These are phyloP conservation scores for Colletotrichum orchidophilum DNA, from an alignment of 2,329 filamentous ascomycete species.

Conservation along the genomic window DNA sequence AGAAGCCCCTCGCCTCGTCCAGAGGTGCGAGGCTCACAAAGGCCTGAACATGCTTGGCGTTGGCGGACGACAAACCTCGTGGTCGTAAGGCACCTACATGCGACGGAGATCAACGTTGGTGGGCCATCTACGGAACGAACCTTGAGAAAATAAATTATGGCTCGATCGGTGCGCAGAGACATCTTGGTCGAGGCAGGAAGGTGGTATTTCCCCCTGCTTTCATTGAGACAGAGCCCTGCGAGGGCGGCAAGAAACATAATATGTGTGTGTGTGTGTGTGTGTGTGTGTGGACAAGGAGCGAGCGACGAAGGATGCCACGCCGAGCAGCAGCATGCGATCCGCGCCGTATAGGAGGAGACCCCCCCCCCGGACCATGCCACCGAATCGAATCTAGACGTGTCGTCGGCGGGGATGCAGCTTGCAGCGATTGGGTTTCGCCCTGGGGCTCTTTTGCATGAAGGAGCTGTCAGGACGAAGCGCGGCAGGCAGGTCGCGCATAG, in stretches of 20 bases:
- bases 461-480: slow-evolving; percentile 7
- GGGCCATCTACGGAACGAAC: slow-evolving; percentile 23
- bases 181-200: background rate
- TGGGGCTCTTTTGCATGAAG: slow-evolving; percentile 26
- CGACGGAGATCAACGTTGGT: slow-evolving; percentile 12
- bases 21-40: background rate
- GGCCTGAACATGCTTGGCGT: slow-evolving; percentile 7
- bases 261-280: background rate
- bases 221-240: slow-evolving; percentile 1
- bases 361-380: slow-evolving; percentile 20
- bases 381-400: background rate
- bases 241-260: background rate
- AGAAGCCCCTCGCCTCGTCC: background rate
- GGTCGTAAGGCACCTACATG: slow-evolving; percentile 10
- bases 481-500: slow-evolving; percentile 1
- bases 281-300: slow-evolving; percentile 4
- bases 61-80: slow-evolving; percentile 3
- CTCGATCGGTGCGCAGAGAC: slow-evolving; percentile 9
- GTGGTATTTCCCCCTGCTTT: slow-evolving; percentile 15
- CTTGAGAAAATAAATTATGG: background rate
- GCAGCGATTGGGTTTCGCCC: background rate
- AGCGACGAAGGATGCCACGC: slow-evolving; percentile 5
- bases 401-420: background rate
- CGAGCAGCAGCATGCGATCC: slow-evolving; percentile 8
- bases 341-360: background rate